These are phyloP conservation scores for Camillea tinctor DNA, from an alignment of 2,329 filamentous ascomycete genomes.

Conservation along the genomic window DNA sequence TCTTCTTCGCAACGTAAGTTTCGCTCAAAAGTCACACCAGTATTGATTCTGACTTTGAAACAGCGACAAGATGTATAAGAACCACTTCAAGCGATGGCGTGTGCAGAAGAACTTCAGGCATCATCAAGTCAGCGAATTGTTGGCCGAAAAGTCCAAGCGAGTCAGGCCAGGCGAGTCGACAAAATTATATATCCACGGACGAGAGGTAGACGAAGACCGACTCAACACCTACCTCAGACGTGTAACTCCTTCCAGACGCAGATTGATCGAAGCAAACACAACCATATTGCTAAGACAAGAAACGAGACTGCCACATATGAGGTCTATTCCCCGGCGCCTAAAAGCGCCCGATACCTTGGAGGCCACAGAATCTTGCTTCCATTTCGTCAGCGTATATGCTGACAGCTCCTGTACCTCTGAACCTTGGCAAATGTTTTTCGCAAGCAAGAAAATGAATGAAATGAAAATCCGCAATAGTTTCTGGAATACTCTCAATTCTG, in stretches of 20 bases:
- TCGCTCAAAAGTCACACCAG: neutral
- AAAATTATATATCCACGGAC: constrained; percentile 17
- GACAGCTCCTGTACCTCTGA: constrained; percentile 13
- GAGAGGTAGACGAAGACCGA: constrained; percentile 17
- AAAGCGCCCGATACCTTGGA: constrained; percentile 18
- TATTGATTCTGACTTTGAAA: neutral
- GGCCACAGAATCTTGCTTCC: constrained; percentile 21
- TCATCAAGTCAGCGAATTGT: constrained; percentile 18
- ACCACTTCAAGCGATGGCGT: constrained; percentile 24
- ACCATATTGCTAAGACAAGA: constrained; percentile 6
- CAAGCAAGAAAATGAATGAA: neutral
- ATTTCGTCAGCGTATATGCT: constrained; percentile 18
- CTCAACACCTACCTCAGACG: constrained; percentile 19
- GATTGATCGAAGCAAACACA: constrained; percentile 9
- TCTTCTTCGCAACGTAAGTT: constrained; percentile 25
- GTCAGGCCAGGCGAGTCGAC: constrained; percentile 14
- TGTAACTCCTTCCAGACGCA: constrained; percentile 12
- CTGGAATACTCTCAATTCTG: constrained; percentile 3
- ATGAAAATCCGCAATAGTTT: neutral
- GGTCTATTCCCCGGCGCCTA: constrained; percentile 2
- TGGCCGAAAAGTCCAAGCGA: constrained; percentile 15
- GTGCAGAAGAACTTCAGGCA: constrained; percentile 24
- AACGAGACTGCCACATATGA: neutral
- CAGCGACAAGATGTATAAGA: constrained; percentile 25
- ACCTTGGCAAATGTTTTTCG: constrained; percentile 9